phyloP scores from a whole-genome alignment of 1,284 basidiomycete species.

The Bondarzewia mesenterica region DNA sequence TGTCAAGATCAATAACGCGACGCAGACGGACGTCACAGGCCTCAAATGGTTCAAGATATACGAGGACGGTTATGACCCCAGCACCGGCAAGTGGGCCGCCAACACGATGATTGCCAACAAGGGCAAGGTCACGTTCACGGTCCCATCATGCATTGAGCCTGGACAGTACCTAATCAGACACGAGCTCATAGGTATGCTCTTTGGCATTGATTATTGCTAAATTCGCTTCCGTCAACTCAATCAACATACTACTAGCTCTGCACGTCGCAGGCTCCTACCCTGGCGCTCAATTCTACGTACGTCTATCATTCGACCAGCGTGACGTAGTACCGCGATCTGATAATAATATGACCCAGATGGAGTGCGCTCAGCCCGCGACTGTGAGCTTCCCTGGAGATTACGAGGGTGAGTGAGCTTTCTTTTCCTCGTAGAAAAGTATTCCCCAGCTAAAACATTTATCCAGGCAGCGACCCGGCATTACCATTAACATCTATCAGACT shows the following conservation, averaged over 20 bases:
- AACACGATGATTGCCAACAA: conserved; percentile 43
- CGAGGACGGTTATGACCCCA: conserved; percentile 32
- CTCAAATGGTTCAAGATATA: conserved; percentile 46
- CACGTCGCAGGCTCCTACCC: conserved; percentile 27
- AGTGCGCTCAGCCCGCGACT: conserved; percentile 38
- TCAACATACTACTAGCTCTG: conserved; percentile 23
- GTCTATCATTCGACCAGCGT: conserved; percentile 1
- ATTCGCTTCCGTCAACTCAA: background rate
- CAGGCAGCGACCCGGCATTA: conserved; percentile 36
- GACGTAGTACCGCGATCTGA: too few relatives aligned
- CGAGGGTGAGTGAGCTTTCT: conserved; percentile 15
- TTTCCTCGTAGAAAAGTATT: background rate
- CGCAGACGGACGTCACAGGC: conserved; percentile 38
- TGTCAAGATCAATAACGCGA: conserved; percentile 38
- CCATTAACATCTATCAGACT: conserved; percentile 35
- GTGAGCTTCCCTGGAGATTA: conserved; percentile 46
- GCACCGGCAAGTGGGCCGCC: conserved; percentile 33
- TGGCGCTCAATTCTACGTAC: conserved; percentile 16
- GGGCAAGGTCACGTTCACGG: conserved; percentile 44
- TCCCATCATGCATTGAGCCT: conserved; percentile 38
- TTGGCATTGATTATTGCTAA: background rate
- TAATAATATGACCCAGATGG: conserved; percentile 33
- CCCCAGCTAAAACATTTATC: background rate
- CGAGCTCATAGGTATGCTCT: conserved; percentile 38
- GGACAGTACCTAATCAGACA: conserved; percentile 46